phyloP scores from a whole-genome alignment of 2,329 filamentous ascomycete species.

The Chrysoporthe puriensis region DNA sequence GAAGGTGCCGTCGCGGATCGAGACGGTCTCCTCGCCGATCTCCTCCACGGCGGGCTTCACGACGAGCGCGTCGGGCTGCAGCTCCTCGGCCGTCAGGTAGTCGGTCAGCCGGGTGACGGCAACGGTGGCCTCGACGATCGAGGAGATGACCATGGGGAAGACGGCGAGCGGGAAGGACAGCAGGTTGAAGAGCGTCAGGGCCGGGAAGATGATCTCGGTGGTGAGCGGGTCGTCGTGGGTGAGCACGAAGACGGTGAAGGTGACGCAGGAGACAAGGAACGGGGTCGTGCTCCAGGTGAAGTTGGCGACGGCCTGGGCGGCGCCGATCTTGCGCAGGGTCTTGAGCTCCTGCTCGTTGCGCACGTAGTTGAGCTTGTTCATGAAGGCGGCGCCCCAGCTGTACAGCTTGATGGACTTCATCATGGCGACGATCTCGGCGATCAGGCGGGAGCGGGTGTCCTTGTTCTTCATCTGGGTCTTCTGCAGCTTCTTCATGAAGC shows the following conservation, averaged over 20 bases:
- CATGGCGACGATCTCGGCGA: slow-evolving; percentile 98
- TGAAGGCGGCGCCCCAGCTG: slow-evolving; percentile 95
- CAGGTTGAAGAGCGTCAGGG: slow-evolving; percentile 91
- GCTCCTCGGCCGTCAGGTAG: slow-evolving; percentile 85
- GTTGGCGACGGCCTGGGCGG: slow-evolving; percentile 90
- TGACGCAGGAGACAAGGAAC: slow-evolving; percentile 96
- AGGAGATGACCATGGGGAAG: slow-evolving; percentile 96
- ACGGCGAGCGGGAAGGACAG: slow-evolving; percentile 93
- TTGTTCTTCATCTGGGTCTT: slow-evolving; percentile 99
- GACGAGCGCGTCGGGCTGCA: slow-evolving; percentile 82
- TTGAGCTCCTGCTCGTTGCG: slow-evolving; percentile 95
- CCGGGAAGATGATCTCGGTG: slow-evolving; percentile 95
- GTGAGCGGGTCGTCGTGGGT: slow-evolving; percentile 80
- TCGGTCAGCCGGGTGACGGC: slow-evolving; percentile 83
- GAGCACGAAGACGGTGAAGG: slow-evolving; percentile 91
- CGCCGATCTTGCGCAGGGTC: slow-evolving; percentile 94
- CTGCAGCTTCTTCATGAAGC: slow-evolving; percentile 91
- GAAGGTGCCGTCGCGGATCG: slow-evolving; percentile 83
- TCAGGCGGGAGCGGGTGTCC: slow-evolving; percentile 86
- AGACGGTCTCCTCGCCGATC: slow-evolving; percentile 81
- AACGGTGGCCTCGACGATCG: slow-evolving; percentile 94
- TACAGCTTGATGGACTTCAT: slow-evolving; percentile 99
- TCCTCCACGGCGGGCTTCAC: slow-evolving; percentile 72
- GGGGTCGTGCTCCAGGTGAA: slow-evolving; percentile 98
- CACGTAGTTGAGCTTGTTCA: slow-evolving; percentile 95